Conservation (phyloP, 2,329 filamentous ascomycete genomes). For the Phyllosticta citrichinensis region DNA sequence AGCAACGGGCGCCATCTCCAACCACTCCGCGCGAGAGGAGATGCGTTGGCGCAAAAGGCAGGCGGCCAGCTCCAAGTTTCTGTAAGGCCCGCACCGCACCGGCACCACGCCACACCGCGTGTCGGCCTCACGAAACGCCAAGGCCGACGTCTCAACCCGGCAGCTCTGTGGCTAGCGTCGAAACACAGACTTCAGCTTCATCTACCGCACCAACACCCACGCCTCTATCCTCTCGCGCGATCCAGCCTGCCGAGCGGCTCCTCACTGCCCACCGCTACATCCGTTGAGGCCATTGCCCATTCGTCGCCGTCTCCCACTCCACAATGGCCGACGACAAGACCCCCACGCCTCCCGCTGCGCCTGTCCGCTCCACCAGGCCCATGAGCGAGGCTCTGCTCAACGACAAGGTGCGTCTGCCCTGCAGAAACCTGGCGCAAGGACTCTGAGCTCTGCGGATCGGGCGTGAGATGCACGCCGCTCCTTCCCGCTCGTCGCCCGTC, state of each 20-base stretch:
- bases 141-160: constrained; percentile 6
- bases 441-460: neutral
- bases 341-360: constrained; percentile 47
- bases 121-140: constrained; percentile 1
- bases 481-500: neutral
- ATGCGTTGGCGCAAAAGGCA: neutral
- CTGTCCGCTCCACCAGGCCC: constrained; percentile 62
- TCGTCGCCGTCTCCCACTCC: neutral
- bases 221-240: neutral
- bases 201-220: neutral
- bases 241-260: neutral
- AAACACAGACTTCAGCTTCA: neutral
- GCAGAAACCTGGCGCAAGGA: neutral
- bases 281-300: constrained; percentile 1
- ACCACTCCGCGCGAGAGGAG: constrained; percentile 6
- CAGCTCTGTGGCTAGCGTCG: neutral
- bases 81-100: neutral
- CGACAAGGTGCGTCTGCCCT: constrained; percentile 68
- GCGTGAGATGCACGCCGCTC: neutral
- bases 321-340: constrained; percentile 47
- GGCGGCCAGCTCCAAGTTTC: neutral
- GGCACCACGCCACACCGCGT: neutral
- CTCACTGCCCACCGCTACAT: neutral
- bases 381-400: constrained; percentile 97
- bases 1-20: constrained; percentile 9